Percentiles rank a stretch among this genome's conserved stretches.
Conservation (phyloP, 768 basidiomycete species). For the Boletus insuetus region DNA sequence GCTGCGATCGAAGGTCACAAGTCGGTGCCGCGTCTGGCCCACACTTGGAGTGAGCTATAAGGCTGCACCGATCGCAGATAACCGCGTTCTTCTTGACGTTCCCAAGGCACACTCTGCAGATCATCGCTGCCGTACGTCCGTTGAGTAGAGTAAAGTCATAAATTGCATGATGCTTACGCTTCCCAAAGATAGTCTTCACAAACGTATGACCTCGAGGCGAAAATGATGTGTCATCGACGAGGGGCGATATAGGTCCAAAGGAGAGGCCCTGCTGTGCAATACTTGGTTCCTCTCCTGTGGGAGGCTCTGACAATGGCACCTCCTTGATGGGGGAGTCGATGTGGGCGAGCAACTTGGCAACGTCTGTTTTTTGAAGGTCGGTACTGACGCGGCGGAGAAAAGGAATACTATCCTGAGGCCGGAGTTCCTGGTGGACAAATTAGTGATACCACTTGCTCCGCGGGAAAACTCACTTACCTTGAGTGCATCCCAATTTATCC, state of each 20-base stretch:
- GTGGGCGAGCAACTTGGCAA: slow-evolving; percentile 48
- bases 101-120: slow-evolving; percentile 78
- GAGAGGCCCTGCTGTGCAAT: slow-evolving; percentile 40
- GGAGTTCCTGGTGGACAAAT: slow-evolving; percentile 55
- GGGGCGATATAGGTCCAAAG: slow-evolving; percentile 31
- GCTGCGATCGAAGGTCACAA: slow-evolving; percentile 78
- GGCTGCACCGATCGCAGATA: slow-evolving; percentile 84
- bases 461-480: slow-evolving; percentile 48
- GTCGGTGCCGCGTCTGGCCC: slow-evolving; percentile 69
- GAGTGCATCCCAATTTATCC: slow-evolving; percentile 72
- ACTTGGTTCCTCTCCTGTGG: slow-evolving; percentile 39
- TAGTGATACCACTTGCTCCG: neutral
- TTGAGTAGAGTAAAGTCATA: neutral
- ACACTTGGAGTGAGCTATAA: slow-evolving; percentile 84
- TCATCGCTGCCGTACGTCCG: slow-evolving; percentile 57
- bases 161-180: slow-evolving; percentile 59
- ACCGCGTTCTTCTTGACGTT: slow-evolving; percentile 85
- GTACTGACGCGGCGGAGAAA: slow-evolving; percentile 90
- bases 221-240: slow-evolving; percentile 38
- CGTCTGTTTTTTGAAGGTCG: slow-evolving; percentile 75
- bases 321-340: slow-evolving; percentile 32
- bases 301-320: slow-evolving; percentile 45
- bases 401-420: slow-evolving; percentile 92
- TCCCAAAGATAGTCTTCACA: slow-evolving; percentile 90
- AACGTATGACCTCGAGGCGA: slow-evolving; percentile 76